Evolutionary conservation across 169 alveolate species (phyloP).

Genomic region (Plasmodium gallinaceum): DNA sequence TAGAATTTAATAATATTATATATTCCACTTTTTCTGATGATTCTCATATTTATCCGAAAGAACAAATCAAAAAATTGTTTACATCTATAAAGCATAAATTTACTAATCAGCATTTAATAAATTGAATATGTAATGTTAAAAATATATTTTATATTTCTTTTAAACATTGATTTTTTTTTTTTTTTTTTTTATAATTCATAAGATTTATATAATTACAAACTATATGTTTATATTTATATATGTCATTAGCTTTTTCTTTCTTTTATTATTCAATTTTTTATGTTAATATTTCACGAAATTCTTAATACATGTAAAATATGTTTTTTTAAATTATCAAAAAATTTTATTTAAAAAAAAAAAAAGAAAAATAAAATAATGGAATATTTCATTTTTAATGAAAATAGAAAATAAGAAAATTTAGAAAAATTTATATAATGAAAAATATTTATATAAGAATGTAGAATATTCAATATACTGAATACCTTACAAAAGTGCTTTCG

Average conservation of each 20-base stretch:
- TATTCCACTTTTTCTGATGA: constrained; percentile 57
- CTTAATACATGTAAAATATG: background rate
- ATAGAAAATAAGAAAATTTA: too few relatives aligned
- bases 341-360: constrained; percentile 11
- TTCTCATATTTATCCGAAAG: constrained; percentile 47
- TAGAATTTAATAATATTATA: constrained; percentile 24
- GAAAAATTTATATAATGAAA: too few relatives aligned
- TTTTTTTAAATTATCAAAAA: constrained; percentile 19
- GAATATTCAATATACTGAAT: too few relatives aligned
- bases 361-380: constrained; percentile 4
- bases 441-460: too few relatives aligned
- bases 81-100: constrained; percentile 50
- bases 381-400: too few relatives aligned
- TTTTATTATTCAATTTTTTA: constrained; percentile 10
- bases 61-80: constrained; percentile 62
- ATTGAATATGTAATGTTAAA: background rate
- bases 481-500: too few relatives aligned
- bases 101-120: constrained; percentile 34
- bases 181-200: background rate
- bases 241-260: background rate
- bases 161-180: background rate
- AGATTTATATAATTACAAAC: background rate
- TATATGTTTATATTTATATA: background rate
- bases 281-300: constrained; percentile 7
- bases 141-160: background rate